These are phyloP conservation scores for Botrytis fabae DNA, from an alignment of 2,329 filamentous ascomycete species.

Conservation along the genomic window DNA sequence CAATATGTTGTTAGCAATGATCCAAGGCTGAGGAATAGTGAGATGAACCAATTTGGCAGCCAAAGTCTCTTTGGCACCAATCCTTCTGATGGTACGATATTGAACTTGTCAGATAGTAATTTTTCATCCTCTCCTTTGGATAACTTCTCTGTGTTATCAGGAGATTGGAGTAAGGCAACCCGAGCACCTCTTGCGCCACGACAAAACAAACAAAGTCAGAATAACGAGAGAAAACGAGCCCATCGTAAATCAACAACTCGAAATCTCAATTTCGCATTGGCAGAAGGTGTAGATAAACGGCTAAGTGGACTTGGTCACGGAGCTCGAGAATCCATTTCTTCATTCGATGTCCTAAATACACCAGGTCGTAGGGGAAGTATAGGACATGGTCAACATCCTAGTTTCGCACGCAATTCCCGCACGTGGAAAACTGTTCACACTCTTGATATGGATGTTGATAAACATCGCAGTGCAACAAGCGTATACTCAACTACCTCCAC, in stretches of 20 bases:
- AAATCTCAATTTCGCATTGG: conserved; percentile 27
- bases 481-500: conserved; percentile 18
- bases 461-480: conserved; percentile 28
- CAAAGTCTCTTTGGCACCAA: conserved; percentile 13
- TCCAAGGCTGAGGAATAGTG: conserved; percentile 26
- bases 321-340: conserved; percentile 28
- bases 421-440: conserved; percentile 33
- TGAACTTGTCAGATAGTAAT: conserved; percentile 34
- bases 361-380: conserved; percentile 29
- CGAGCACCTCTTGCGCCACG: conserved; percentile 15
- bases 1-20: conserved; percentile 25
- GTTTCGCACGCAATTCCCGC: conserved; percentile 29
- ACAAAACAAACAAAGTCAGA: not conserved
- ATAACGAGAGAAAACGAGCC: conserved; percentile 7
- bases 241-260: conserved; percentile 27
- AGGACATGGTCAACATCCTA: conserved; percentile 32
- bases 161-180: conserved; percentile 22
- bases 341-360: conserved; percentile 21
- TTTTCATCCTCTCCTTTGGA: conserved; percentile 34
- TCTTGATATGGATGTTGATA: conserved; percentile 22
- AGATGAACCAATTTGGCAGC: conserved; percentile 19
- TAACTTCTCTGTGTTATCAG: conserved; percentile 31
- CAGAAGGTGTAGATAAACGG: conserved; percentile 21
- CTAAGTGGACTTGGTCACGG: conserved; percentile 35
- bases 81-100: conserved; percentile 23